Evolutionary conservation across 495 filamentous ascomycete genomes (phyloP), one percentile per base, ranked within the genome.

Genomic region (Lindgomyces ingoldianus): DNA sequence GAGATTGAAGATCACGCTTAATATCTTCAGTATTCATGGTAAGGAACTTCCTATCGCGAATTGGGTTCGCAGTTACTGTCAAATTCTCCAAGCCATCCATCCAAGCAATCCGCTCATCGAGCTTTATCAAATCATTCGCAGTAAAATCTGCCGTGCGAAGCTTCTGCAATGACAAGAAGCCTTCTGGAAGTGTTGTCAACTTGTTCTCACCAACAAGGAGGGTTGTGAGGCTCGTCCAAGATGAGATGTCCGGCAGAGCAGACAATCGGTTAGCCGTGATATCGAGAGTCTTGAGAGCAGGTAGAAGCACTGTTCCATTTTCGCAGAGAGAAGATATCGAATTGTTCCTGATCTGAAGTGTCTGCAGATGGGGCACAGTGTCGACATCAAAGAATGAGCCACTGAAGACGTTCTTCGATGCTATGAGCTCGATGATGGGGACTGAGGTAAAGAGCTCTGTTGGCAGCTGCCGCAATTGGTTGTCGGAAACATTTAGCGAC

Each of bases 41-140:
- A 29, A 92, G 78, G 57, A 94, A 89, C 73, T 89, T 95, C 67
- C 89, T 91, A 67, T 96, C 92, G 46, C 88, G 80, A 12, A 98
- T 75, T 4, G 94, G 94, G 70, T 98, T 98, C 14, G 90, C 91
- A 47, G 86, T 85, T 36, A 98, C 80, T 11, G 84, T 84, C 41
- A 97, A 81, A 59, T 84, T 85, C 9, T 82, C 80, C 9, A 98
- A 78, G 51, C 76, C 87, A 3, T 91, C 84, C 90, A 98, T 96
- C 26, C 84, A 75, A 4, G 89, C 90, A 60, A 98, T 84, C 67
- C 83, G 83, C 11, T 89, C 82, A 65, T 95, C 91, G 33, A 98
- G 69, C 19, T 83, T 76, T 6, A 83, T 85, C 16, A 98, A 81
- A 62, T 91, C 83, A 72, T 99, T 99, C 47, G 85, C 86, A 8